Base-by-base conservation (phyloP, 2,329 filamentous ascomycete species). In the Fusarium floridanum region DNA sequence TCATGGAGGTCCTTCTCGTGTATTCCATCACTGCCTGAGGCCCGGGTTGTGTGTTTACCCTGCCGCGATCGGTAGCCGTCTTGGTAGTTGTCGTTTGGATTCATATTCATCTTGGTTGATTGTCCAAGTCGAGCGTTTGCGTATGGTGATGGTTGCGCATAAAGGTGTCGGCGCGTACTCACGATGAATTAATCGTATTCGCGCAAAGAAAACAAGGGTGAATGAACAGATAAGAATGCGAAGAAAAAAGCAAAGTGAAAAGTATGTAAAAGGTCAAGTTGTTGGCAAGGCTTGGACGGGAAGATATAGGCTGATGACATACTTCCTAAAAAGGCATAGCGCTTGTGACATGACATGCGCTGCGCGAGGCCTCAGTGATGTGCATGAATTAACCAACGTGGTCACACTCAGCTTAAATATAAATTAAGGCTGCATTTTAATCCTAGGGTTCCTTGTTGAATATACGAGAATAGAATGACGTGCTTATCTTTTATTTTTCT, bases 31-130 rank as follows among this genome's bases (percentile, higher is more conserved):
- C 73, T 75, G 71, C 69, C 69, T 69, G 76, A 78, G 75, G 77
- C 80, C 76, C 81, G 80, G 81, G 81, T 78, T 80, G 74, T 81
- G 80, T 77, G 80, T 85, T 86, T 86, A 86, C 85, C 86, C 85
- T 88, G 86, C 84, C 85, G 84, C 83, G 84, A 83, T 82, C 82
- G 85, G 79, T 84, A 81, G 81, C 83, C 82, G 72, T 77, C 74
- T 69, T 79, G 71, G 70, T 63, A 68, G 70, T 75, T 68, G 61
- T 79, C 70, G 68, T 74, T 75, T 69, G 68, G 64, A 59, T 74
- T 77, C 66, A 76, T 69, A 59, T 74, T 77, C 32, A 34, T 41
- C 63, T 76, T 65, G 76, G 73, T 65, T 81, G 78, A 60, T 76
- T 57, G 66, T 80, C 77, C 68, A 75, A 77, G 45, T 80, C 80